Percentiles rank a stretch among this genome's conserved stretches.
Conservation (phyloP, 2,329 filamentous ascomycete species). For the Endothia cerciana region DNA sequence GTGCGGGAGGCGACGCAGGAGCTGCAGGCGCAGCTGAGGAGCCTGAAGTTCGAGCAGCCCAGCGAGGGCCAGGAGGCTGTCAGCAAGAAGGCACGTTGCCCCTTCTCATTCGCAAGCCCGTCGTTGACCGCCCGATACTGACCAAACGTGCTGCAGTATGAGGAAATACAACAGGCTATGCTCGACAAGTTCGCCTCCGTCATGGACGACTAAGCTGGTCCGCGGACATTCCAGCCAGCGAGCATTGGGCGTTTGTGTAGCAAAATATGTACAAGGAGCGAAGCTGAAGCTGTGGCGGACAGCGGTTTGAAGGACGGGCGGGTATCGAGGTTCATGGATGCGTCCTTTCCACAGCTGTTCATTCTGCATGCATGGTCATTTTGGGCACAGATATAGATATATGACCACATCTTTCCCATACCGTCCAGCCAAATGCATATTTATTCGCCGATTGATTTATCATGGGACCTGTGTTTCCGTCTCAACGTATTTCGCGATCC, state of each 20-base stretch:
- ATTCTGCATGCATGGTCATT: conserved; percentile 24
- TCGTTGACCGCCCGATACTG: conserved; percentile 37
- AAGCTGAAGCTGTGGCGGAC: background rate
- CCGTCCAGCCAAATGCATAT: background rate
- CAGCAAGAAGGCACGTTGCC: conserved; percentile 73
- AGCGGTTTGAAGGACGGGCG: conserved; percentile 3
- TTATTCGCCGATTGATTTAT: no score
- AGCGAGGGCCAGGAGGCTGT: conserved; percentile 80
- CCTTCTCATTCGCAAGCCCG: background rate
- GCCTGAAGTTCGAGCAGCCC: conserved; percentile 96
- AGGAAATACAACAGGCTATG: conserved; percentile 88
- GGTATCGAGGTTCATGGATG: conserved; percentile 1
- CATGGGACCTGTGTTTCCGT: no score
- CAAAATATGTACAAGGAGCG: conserved; percentile 7
- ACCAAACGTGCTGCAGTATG: conserved; percentile 67
- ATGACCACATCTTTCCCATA: conserved; percentile 1
- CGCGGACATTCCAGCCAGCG: background rate
- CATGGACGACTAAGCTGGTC: conserved; percentile 76
- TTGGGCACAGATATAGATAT: conserved; percentile 21
- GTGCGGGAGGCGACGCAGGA: conserved; percentile 88
- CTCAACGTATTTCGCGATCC: no score
- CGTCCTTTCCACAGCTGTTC: background rate
- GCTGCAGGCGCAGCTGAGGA: conserved; percentile 81
- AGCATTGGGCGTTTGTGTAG: conserved; percentile 17
- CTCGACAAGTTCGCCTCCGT: conserved; percentile 97